Percentiles rank a stretch among this genome's conserved stretches.
phyloP scores from a whole-genome alignment of 2,329 filamentous ascomycete species.

The Colletotrichum endophyticum region DNA sequence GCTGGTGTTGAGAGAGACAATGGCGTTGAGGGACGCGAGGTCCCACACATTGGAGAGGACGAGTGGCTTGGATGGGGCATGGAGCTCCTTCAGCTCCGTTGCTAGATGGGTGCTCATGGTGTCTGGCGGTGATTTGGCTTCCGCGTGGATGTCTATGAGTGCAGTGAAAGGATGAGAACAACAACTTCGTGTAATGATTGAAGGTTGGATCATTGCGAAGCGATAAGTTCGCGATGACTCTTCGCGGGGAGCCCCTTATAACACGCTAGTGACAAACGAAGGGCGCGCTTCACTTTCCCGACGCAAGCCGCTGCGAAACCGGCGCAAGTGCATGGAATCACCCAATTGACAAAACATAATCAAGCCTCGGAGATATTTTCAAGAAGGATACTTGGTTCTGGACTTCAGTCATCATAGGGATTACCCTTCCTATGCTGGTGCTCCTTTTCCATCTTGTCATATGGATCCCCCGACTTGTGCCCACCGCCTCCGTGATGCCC shows the following conservation, averaged over 20 bases:
- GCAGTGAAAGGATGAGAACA: rapidly evolving
- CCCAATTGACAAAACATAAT: too few species aligned
- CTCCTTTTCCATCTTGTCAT: neutral
- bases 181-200: rapidly evolving
- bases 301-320: neutral
- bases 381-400: neutral
- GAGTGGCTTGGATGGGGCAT: constrained; percentile 54
- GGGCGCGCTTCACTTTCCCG: neutral
- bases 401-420: neutral
- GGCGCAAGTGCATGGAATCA: neutral
- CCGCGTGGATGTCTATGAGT: rapidly evolving
- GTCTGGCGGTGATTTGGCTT: rapidly evolving
- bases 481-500: neutral
- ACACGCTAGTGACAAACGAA: neutral
- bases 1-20: constrained; percentile 46
- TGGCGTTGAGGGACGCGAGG: constrained; percentile 47
- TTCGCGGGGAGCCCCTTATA: neutral
- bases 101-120: constrained; percentile 32
- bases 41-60: constrained; percentile 64
- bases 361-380: neutral
- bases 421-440: neutral
- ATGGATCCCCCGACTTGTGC: neutral
- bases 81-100: constrained; percentile 46
- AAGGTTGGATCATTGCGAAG: neutral
- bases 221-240: neutral